phyloP scores from a whole-genome alignment of 2,329 filamentous ascomycete species.

The Malbranchea cinnamomea region DNA sequence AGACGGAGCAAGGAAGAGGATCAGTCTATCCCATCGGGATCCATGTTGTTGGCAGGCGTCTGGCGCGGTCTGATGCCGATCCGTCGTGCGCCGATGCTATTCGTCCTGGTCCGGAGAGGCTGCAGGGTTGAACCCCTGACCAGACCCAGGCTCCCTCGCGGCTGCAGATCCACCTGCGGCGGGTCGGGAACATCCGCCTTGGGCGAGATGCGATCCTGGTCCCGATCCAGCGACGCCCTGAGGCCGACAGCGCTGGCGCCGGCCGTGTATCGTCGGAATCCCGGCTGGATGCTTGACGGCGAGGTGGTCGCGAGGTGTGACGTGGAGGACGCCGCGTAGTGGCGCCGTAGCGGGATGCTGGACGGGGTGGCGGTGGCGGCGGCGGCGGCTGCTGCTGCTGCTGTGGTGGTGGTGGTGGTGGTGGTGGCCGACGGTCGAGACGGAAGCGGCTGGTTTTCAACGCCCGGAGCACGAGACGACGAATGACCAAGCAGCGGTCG shows the following conservation, averaged over 20 bases:
- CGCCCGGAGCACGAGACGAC: conserved; percentile 20
- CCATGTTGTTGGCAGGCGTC: background rate
- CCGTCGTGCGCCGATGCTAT: conserved; percentile 22
- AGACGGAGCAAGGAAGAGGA: too few relatives aligned
- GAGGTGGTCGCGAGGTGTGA: conserved; percentile 22
- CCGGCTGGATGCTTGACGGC: conserved; percentile 26
- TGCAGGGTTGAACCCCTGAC: too few relatives aligned
- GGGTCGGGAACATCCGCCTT: conserved; percentile 4
- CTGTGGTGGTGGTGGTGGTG: conserved; percentile 10
- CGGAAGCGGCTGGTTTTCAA: too few relatives aligned
- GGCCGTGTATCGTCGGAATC: conserved; percentile 26
- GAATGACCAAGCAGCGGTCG: conserved; percentile 19
- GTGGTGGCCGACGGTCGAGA: conserved; percentile 13
- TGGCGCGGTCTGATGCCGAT: conserved; percentile 16
- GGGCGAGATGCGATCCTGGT: too few relatives aligned
- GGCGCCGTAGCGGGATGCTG: conserved; percentile 24
- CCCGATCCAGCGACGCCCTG: too few relatives aligned
- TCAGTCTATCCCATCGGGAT: too few relatives aligned
- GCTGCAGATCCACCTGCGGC: conserved; percentile 6
- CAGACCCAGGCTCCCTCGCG: too few relatives aligned
- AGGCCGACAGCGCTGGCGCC: too few relatives aligned
- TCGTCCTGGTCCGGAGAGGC: conserved; percentile 22
- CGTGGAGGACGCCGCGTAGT: conserved; percentile 19
- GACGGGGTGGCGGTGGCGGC: conserved; percentile 18
- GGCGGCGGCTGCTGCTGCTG: conserved; percentile 4